Evolutionary conservation across 257 asterid genomes (phyloP).

Genomic region (Rhazya stricta): DNA sequence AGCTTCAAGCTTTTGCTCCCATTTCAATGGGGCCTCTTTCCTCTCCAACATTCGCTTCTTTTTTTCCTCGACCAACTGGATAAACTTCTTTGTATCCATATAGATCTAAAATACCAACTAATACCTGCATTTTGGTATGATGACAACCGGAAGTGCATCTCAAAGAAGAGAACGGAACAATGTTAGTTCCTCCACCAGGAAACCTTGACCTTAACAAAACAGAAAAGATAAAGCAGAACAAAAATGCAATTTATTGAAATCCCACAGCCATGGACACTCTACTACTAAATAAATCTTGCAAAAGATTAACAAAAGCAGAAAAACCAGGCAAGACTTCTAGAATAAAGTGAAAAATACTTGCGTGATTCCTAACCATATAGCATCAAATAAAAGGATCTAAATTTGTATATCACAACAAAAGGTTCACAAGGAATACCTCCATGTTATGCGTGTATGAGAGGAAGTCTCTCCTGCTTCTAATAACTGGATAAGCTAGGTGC

Average conservation of each 20-base stretch:
- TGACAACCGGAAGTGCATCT: conserved; percentile 95
- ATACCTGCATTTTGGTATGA: conserved; percentile 98
- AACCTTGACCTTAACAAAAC: conserved; percentile 2
- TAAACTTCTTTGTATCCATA: conserved; percentile 93
- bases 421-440: not conserved
- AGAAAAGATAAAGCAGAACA: not conserved
- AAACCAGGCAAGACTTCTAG: not conserved
- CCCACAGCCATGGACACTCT: not conserved
- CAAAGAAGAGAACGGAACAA: conserved; percentile 94
- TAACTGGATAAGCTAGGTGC: not conserved
- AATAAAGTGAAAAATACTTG: not conserved
- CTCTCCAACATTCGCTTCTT: conserved; percentile 74
- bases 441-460: not conserved
- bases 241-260: not conserved
- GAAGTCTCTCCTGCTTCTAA: not conserved
- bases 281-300: not conserved
- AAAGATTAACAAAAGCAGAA: not conserved
- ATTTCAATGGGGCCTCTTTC: conserved; percentile 86
- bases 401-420: not conserved
- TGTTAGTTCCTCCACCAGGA: conserved; percentile 74
- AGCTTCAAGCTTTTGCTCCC: conserved; percentile 98
- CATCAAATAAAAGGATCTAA: not conserved
- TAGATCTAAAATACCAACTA: conserved; percentile 53
- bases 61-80: conserved; percentile 97
- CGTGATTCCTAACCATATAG: not conserved